phyloP scores from a whole-genome alignment of 495 filamentous ascomycete species.

The Aspergillus panamensis region DNA sequence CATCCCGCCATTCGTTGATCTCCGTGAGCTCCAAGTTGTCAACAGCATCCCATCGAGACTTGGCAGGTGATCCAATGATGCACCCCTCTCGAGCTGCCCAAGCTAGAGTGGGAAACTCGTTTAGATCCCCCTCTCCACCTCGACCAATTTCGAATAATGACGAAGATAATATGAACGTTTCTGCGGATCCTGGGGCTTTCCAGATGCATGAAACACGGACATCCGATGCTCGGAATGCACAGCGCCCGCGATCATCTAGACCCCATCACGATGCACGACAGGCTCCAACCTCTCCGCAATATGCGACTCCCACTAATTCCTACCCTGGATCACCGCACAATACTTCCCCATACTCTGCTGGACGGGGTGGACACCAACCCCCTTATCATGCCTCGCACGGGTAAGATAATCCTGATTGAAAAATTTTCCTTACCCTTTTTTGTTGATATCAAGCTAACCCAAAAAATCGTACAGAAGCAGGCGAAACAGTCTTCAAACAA shows the following conservation, averaged over 20 bases:
- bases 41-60: constrained; percentile 24
- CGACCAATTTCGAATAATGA: constrained; percentile 38
- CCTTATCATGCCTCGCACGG: constrained; percentile 57
- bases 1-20: constrained; percentile 34
- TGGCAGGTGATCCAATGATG: constrained; percentile 29
- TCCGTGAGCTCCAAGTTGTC: constrained; percentile 36
- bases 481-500: constrained; percentile 46
- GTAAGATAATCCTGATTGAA: constrained; percentile 39
- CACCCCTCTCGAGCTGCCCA: constrained; percentile 29
- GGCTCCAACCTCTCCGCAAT: constrained; percentile 47
- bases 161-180: constrained; percentile 24
- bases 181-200: constrained; percentile 24
- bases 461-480: constrained; percentile 24
- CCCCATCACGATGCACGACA: constrained; percentile 37
- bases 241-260: constrained; percentile 30
- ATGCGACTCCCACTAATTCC: constrained; percentile 56
- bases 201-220: constrained; percentile 36
- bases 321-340: constrained; percentile 64
- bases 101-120: constrained; percentile 24
- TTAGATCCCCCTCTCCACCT: constrained; percentile 39
- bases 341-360: constrained; percentile 58
- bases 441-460: constrained; percentile 23
- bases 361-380: constrained; percentile 49
- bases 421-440: constrained; percentile 4
- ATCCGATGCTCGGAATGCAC: constrained; percentile 30